Evolutionary conservation across 192 early-diverging fungal species (phyloP), one percentile per base, ranked within the genome.

Genomic region (Lobosporangium transversale): DNA sequence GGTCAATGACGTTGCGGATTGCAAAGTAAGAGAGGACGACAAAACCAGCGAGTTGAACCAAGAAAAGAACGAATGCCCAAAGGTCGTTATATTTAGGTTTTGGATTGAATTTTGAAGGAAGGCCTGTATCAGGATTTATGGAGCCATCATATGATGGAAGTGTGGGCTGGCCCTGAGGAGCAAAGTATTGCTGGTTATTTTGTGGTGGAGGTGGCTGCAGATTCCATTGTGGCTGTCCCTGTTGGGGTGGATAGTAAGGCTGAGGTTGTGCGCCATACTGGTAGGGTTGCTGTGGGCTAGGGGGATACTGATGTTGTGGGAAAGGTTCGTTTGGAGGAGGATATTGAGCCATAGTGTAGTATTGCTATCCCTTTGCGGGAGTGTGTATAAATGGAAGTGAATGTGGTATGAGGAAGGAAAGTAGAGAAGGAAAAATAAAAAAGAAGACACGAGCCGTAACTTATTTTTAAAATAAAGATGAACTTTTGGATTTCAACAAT

Each of bases 21-120:
- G 73, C 59, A 55, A 69, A 62, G 42, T 78, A 80, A 26, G 64
- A 62, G 18, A 74, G 40, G 30, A 68, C 57, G 3, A 75, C 42
- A 62, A 78, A 80, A 8, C 60, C 79, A 20, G 56, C 68, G 27
- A 81, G 48, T 14, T 84, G 81, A 31, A 70, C 30, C 2, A 64
- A 30, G 50, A 69, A 83, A 15, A 83, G 40, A 26, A 70, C 12
- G 11, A 66, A 5, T 1, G 80, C 80, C 80, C 80, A 82, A 36
- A 79, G 57, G 50, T 80, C 79, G 31, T 67, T 70, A 36, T 68
- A 80, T 37, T 80, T 80, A n/a, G 79, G 79, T 45, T 68, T 80
- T 27, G 79, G 69, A 43, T 73, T 73, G 69, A 73, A 80, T 49
- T 80, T 80, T 21, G 73, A 24, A 47, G 73, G 73, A 12, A 76